Evolutionary conservation across 2,329 filamentous ascomycete species (phyloP).

Genomic region (Colletotrichum lindemuthianum): DNA sequence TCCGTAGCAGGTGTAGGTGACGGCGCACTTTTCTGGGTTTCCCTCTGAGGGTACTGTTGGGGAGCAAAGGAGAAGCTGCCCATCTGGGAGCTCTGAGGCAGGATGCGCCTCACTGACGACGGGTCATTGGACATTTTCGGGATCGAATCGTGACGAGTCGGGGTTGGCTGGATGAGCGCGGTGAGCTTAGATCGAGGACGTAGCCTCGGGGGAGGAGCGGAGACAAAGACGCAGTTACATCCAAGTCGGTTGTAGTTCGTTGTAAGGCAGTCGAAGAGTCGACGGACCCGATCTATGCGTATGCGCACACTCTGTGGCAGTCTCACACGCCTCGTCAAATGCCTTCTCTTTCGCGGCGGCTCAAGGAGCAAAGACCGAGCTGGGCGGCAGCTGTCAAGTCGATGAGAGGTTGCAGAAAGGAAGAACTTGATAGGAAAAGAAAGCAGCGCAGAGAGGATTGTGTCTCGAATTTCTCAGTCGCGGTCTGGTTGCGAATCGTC

Average conservation of each 20-base stretch:
- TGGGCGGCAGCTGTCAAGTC: slow-evolving; percentile 6
- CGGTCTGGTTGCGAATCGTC: slow-evolving; percentile 26
- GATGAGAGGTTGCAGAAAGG: slow-evolving; percentile 21
- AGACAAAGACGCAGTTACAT: slow-evolving; percentile 34
- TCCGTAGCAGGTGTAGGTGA: slow-evolving; percentile 11
- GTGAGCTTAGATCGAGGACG: slow-evolving; percentile 32
- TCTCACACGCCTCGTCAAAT: slow-evolving; percentile 8
- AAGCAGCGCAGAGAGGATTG: slow-evolving; percentile 33
- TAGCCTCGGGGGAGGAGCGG: slow-evolving; percentile 30
- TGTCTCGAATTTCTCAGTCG: slow-evolving; percentile 36
- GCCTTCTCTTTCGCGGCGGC: background rate
- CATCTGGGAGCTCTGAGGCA: slow-evolving; percentile 76
- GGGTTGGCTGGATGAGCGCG: slow-evolving; percentile 9
- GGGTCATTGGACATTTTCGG: slow-evolving; percentile 70
- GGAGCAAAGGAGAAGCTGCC: slow-evolving; percentile 82
- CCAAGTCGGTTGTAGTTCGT: slow-evolving; percentile 20
- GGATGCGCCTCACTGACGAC: slow-evolving; percentile 66
- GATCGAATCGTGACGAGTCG: slow-evolving; percentile 13
- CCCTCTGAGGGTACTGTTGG: slow-evolving; percentile 63
- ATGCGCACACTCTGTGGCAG: slow-evolving; percentile 27
- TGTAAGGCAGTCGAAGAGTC: slow-evolving; percentile 13
- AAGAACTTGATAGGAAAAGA: slow-evolving; percentile 32
- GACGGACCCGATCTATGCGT: slow-evolving; percentile 21
- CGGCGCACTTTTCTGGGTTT: slow-evolving; percentile 84
- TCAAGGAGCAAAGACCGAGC: too few relatives aligned